Base-by-base conservation (phyloP, 75 land plant species). In the Larix kaempferi region DNA sequence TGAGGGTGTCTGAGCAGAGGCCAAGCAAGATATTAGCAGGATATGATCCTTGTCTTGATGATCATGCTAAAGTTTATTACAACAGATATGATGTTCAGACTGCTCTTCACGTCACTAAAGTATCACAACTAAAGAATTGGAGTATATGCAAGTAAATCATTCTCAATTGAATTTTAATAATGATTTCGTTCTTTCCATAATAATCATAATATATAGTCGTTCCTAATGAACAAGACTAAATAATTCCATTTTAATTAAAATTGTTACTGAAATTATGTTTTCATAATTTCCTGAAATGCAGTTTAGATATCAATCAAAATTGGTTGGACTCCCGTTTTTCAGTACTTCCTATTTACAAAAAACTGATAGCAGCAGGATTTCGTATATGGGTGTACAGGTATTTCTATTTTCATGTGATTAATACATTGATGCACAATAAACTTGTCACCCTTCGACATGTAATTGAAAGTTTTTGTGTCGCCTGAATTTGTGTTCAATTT, bases 351-450 rank as follows among this genome's bases (percentile, higher is more conserved):
- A 84, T 88, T 73, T 88, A 90, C 86, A 54, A 63, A 39, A 89
- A 88, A 58, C 88, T 90, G 54, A 84, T 90, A 56, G 76, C 87
- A 69, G 92, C 83, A 19, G 88, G 86, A 0, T 74, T 90, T n/a
- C 79, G 74, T 73, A 90, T 90, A 5, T 90, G 90, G 92, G 75
- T 90, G 12, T 90, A 90, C 79, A 90, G 91, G 91, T 90, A 12
- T 63, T 21, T 60, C 10, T 8, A 21, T 21, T 19, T 60, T 19
- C 1, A 1, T 2, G 17, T 21, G 23, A 1, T 22, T 21, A 6
- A 60, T 60, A 21, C 21, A 1, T 21, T 22, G 3, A 5, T 7
- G 22, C 1, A 21, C 22, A 19, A 21, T 60, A 23, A 1, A 6
- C n/a, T 2, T 6, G n/a, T 21, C 62, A 1, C 62, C 62, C 23